Percentiles rank a stretch among this genome's conserved stretches.
Evolutionary conservation across 495 filamentous ascomycete genomes (phyloP).

Genomic region (Aspergillus saccharolyticus): DNA sequence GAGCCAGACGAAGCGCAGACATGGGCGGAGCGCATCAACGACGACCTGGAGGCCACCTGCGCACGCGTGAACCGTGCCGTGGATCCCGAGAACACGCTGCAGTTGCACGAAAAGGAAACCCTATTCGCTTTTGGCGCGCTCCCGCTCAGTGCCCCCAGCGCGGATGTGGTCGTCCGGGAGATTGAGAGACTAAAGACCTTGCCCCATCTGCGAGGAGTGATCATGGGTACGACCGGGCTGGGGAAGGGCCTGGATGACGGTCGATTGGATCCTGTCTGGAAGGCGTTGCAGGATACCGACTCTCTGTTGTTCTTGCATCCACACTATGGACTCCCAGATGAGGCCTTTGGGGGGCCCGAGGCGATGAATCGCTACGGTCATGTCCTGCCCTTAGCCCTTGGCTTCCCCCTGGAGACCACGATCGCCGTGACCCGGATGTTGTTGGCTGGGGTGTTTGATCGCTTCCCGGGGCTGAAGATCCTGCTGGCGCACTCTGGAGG

Average conservation of each 20-base stretch:
- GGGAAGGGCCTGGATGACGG: conserved; percentile 80
- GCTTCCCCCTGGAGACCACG: conserved; percentile 91
- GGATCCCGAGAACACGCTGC: conserved; percentile 16
- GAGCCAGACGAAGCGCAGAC: conserved; percentile 52
- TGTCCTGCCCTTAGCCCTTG: conserved; percentile 78
- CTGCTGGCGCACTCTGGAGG: conserved; percentile 86
- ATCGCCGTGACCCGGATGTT: conserved; percentile 88
- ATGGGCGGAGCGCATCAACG: conserved; percentile 64
- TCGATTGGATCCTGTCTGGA: conserved; percentile 62
- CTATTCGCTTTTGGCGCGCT: conserved; percentile 80
- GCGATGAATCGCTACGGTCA: conserved; percentile 67
- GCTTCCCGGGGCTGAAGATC: conserved; percentile 62
- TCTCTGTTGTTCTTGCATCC: conserved; percentile 82
- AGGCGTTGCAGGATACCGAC: conserved; percentile 56
- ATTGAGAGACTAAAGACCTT: conserved; percentile 57
- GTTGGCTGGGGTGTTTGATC: conserved; percentile 78
- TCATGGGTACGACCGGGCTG: conserved; percentile 82
- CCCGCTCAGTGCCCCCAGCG: conserved; percentile 63
- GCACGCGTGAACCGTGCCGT: conserved; percentile 45
- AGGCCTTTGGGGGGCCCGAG: conserved; percentile 63
- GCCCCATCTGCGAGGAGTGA: conserved; percentile 71
- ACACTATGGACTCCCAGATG: conserved; percentile 80
- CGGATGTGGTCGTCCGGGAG: conserved; percentile 54
- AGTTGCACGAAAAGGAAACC: conserved; percentile 23
- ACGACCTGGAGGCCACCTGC: conserved; percentile 70